Evolutionary conservation across 1,139 yeast genomes (phyloP), one percentile per base, ranked within the genome.

Genomic region (Magnusiomyces magnusii): DNA sequence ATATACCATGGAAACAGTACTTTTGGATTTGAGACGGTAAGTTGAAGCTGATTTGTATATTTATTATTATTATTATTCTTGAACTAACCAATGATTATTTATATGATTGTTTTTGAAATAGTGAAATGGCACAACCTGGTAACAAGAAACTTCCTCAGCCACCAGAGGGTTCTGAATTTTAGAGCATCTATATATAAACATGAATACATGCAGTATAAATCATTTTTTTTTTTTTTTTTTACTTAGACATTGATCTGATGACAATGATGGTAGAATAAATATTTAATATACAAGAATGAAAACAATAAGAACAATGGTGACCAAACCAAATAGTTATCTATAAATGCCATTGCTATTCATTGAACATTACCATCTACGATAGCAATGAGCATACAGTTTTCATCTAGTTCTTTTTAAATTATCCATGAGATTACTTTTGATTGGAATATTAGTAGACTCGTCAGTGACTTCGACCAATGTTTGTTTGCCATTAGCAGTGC

Each of bases 101-200:
- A 5, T n/a, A 19, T 15, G 53, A 3, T 36, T 47, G 9, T 10
- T 41, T 13, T 27, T 24, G 13, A 53, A 7, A 36, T 51, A 70
- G 81, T 68, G 87, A 84, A 64, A 92, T 93, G 98, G 96, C 96
- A 0, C 75, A 83, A 25, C 81, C 95, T 7, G 75, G 84, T 21
- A 92, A 93, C 73, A 86, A 91, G 77, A 90, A 89, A 75, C 78
- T 93, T 65, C 79, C 86, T 9, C 99, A 93, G 75, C 99, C 99
- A 21, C 76, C 86, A 13, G 99, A 93, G 75, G 98, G 98, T 19
- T 74, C 86, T 47, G 82, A 84, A 27, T 90, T 85, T 69, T 77
- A 69, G 65, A 55, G n/a, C 17, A 10, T 41, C 17, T 41, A 5
- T 19, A 31, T 31, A 31, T 31, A 31, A 9, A 9, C 36, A n/a